Base-by-base conservation (phyloP, 768 basidiomycete species). In the Boletus pseudo-olivaceus region DNA sequence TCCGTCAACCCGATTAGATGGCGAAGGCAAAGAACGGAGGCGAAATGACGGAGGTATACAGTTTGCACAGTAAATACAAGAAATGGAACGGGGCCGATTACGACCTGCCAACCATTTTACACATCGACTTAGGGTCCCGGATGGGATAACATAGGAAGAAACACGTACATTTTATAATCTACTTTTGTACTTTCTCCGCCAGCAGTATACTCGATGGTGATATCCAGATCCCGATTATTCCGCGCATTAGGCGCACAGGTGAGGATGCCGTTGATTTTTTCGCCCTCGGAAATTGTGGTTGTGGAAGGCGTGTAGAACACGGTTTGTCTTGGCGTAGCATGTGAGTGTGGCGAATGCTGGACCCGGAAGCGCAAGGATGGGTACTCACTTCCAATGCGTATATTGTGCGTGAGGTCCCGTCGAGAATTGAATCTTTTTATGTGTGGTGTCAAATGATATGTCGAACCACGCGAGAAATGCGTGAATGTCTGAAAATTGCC, bases 401-500 rank as follows among this genome's bases (percentile, higher is more conserved):
- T 94, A 94, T 72, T 93, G 89, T 51, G 95, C 91, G 64, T 98
- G 97, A 14, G 97, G 97, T 12, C 97, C 97, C 12, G 97, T 99
- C 43, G 93, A 96, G 74, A 99, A 99, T 65, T 85, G 84, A 58
- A 95, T 86, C 68, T 90, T 91, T 73, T 93, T 97, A 78, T 98
- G 97, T 52, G 93, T 93, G 70, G 89, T 93, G 53, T 90, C 88
- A 76, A 99, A 99, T 39, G 85, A 80, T 67, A 96, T 88, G 71
- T 99, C 97, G 74, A 99, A 99, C 97, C 97, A 99, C 33, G 93
- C 94, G 47, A 99, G 84, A 85, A 98, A 97, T 23, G 97, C 97
- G 68, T 99, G 97, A 27, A 93, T 79, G 68, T 95, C 95, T 98
- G 53, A 35, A 41, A 45, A 39, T 57, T 43, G 51, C 27, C 3